Conservation (phyloP, 163 green algal species). For the Chloromonas sp. region DNA sequence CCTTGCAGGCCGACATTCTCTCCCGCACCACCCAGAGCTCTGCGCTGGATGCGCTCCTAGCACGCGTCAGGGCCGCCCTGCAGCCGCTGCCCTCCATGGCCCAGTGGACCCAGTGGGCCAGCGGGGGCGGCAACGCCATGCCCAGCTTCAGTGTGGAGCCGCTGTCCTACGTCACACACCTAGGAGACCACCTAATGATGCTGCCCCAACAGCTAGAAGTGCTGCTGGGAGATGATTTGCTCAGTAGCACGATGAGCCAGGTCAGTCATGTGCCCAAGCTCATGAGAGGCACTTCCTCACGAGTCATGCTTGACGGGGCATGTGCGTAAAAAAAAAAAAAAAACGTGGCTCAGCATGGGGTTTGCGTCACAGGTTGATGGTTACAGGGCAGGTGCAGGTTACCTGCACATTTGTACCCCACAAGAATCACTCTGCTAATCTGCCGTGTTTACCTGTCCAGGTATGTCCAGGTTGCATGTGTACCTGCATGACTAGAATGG, state of each 20-base stretch:
- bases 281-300: too few species aligned
- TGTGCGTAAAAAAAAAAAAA: too few species aligned
- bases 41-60: conserved; percentile 56
- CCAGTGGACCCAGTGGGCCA: conserved; percentile 43
- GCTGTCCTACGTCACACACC: conserved; percentile 66
- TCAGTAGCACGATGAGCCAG: background rate
- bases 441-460: too few species aligned
- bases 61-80: background rate
- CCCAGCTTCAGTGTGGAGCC: conserved; percentile 85
- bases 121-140: conserved; percentile 32
- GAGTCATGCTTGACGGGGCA: too few species aligned
- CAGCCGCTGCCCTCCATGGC: conserved; percentile 36
- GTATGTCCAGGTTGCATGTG: too few species aligned
- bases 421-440: too few species aligned
- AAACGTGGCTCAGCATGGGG: too few species aligned
- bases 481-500: too few species aligned
- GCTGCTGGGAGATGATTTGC: conserved; percentile 20
- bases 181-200: conserved; percentile 82
- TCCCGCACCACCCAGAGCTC: background rate
- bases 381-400: too few species aligned
- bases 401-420: too few species aligned
- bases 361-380: too few species aligned
- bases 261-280: background rate
- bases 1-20: conserved; percentile 1
- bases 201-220: conserved; percentile 86